phyloP scores from a whole-genome alignment of 2,329 filamentous ascomycete genomes.

The Colletotrichum sansevieriae region DNA sequence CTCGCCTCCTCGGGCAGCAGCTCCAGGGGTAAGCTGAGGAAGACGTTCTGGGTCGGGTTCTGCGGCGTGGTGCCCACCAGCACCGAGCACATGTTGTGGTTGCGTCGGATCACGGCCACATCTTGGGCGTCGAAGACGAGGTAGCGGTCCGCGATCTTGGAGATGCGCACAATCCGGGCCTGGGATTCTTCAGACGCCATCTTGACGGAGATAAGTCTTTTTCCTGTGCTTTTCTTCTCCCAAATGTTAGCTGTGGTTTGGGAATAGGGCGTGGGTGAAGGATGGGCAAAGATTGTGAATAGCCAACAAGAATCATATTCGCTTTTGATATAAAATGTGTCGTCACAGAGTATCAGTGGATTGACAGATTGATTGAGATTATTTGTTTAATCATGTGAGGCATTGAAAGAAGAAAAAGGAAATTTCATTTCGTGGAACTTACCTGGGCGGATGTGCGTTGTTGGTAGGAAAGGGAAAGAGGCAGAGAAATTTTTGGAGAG shows the following conservation, averaged over 20 bases:
- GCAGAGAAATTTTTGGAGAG: not conserved
- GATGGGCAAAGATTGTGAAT: not conserved
- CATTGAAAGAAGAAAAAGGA: not conserved
- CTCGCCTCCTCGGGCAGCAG: slow-evolving; percentile 91
- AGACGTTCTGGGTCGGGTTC: slow-evolving; percentile 94
- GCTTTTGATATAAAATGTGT: slow-evolving; percentile 53
- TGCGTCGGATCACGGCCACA: slow-evolving; percentile 81
- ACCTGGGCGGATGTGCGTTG: slow-evolving; percentile 34
- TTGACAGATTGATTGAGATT: slow-evolving; percentile 68
- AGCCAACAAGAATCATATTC: slow-evolving; percentile 41
- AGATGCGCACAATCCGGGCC: slow-evolving; percentile 77
- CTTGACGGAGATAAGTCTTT: not conserved
- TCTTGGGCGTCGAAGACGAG: slow-evolving; percentile 90
- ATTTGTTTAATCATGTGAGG: slow-evolving; percentile 61
- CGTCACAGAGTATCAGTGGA: slow-evolving; percentile 66
- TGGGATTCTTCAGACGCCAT: slow-evolving; percentile 46
- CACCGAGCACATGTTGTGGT: slow-evolving; percentile 87
- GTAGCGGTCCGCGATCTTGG: slow-evolving; percentile 83
- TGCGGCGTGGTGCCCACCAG: slow-evolving; percentile 91
- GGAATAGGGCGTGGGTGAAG: not conserved
- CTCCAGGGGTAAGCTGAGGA: slow-evolving; percentile 88
- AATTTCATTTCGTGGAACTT: slow-evolving; percentile 34
- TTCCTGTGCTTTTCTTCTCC: not conserved
- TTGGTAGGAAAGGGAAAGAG: not conserved
- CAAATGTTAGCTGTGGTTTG: slow-evolving; percentile 12